Evolutionary conservation across 164 flowering plant species (phyloP).

Genomic region (Aristolochia californica): DNA sequence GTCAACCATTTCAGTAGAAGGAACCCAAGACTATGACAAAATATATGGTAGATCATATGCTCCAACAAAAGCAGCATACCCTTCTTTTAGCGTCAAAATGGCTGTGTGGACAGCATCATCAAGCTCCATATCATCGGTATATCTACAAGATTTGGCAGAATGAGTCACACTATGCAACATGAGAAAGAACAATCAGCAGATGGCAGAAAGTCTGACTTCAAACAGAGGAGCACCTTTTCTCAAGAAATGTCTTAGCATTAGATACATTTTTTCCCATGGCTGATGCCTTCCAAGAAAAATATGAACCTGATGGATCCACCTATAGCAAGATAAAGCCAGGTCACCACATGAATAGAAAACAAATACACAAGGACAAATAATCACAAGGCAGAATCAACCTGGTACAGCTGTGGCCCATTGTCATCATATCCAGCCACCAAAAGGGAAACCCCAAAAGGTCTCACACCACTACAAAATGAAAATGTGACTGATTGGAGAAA

Average conservation of each 20-base stretch:
- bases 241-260: constrained; percentile 97
- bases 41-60: too few relatives aligned
- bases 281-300: constrained; percentile 99
- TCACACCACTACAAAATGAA: constrained; percentile 60
- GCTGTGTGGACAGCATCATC: constrained; percentile 99
- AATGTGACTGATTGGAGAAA: neutral
- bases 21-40: neutral
- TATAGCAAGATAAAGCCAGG: constrained; percentile 8
- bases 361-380: neutral
- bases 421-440: constrained; percentile 97
- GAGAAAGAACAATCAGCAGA: neutral
- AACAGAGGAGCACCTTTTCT: constrained; percentile 52
- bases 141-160: constrained; percentile 27
- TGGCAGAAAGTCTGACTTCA: neutral
- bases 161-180: neutral
- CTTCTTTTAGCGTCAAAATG: constrained; percentile 92
- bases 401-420: constrained; percentile 92
- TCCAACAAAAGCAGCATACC: constrained; percentile 30
- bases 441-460: constrained; percentile 98
- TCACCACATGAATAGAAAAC: neutral
- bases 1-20: neutral
- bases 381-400: constrained; percentile 32
- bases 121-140: constrained; percentile 97
- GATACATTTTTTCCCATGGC: constrained; percentile 99
- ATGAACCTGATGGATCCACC: constrained; percentile 99